Evolutionary conservation across 768 basidiomycete species (phyloP).

Genomic region (Thelephora ganbajun): DNA sequence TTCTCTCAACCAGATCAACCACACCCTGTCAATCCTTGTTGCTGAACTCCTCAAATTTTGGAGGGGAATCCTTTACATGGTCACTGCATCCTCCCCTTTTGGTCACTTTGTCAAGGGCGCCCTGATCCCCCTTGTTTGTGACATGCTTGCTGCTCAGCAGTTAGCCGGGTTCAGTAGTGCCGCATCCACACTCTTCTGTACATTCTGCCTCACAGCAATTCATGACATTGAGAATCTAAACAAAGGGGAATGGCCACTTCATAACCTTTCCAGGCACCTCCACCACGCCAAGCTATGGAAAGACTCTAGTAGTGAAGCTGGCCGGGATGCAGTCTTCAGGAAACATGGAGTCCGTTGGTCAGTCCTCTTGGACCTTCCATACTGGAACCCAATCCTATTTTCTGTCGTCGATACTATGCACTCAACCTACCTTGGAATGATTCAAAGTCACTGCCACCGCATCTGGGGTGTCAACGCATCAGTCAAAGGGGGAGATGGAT

Average conservation of each 20-base stretch:
- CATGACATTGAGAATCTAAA: constrained; percentile 17
- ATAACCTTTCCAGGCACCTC: constrained; percentile 1
- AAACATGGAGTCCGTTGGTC: too few relatives aligned
- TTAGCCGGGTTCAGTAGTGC: constrained; percentile 12
- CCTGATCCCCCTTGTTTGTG: too few relatives aligned
- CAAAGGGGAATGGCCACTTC: constrained; percentile 11
- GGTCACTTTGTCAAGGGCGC: constrained; percentile 1
- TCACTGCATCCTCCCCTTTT: not conserved
- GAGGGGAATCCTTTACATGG: not conserved
- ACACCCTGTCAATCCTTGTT: constrained; percentile 6
- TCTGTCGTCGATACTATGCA: constrained; percentile 16
- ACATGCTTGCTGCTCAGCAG: constrained; percentile 16
- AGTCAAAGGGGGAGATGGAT: not conserved
- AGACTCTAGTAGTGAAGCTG: constrained; percentile 2
- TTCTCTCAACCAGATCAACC: constrained; percentile 2
- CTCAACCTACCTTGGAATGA: constrained; percentile 8
- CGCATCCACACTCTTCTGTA: constrained; percentile 15
- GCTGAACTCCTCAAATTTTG: constrained; percentile 7
- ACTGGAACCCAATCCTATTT: constrained; percentile 13
- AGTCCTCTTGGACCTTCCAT: constrained; percentile 12
- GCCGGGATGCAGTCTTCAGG: constrained; percentile 3
- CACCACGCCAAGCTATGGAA: constrained; percentile 5
- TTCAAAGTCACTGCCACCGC: constrained; percentile 8
- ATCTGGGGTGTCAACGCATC: constrained; percentile 6
- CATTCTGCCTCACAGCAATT: constrained; percentile 13